phyloP scores from a whole-genome alignment of 768 basidiomycete genomes.

The Lactarius sanguifluus region DNA sequence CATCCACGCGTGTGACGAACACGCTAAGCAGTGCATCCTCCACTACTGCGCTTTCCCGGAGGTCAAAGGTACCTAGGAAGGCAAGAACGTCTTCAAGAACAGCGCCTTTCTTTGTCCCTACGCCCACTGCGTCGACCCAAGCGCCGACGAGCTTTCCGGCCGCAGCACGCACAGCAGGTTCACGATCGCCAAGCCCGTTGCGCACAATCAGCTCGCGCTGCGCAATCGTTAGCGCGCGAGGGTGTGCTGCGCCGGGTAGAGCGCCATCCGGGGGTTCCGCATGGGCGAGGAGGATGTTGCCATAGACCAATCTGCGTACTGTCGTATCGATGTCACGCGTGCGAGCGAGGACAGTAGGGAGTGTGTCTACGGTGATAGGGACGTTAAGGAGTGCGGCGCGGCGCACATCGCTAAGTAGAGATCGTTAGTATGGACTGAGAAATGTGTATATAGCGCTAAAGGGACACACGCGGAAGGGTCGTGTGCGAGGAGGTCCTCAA shows the following conservation, averaged over 20 bases:
- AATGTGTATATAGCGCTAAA: neutral
- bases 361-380: constrained; percentile 51
- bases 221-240: constrained; percentile 59
- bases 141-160: constrained; percentile 66
- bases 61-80: constrained; percentile 60
- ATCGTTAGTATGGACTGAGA: constrained; percentile 1
- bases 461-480: constrained; percentile 74
- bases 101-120: constrained; percentile 40
- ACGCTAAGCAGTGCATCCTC: constrained; percentile 74
- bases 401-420: constrained; percentile 73
- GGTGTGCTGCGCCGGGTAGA: constrained; percentile 53
- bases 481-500: constrained; percentile 63
- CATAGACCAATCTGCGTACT: constrained; percentile 74
- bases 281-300: constrained; percentile 50
- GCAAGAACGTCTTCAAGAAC: constrained; percentile 44
- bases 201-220: constrained; percentile 78
- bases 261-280: constrained; percentile 32
- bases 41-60: constrained; percentile 57
- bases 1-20: constrained; percentile 62
- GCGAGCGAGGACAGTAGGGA: constrained; percentile 69
- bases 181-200: constrained; percentile 86
- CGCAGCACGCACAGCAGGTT: constrained; percentile 66
- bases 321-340: constrained; percentile 76
- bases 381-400: constrained; percentile 74
- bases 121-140: constrained; percentile 67